These are phyloP conservation scores for Globisporangium viniferum DNA, from an alignment of 352 stramenopile genomes.

Conservation along the genomic window DNA sequence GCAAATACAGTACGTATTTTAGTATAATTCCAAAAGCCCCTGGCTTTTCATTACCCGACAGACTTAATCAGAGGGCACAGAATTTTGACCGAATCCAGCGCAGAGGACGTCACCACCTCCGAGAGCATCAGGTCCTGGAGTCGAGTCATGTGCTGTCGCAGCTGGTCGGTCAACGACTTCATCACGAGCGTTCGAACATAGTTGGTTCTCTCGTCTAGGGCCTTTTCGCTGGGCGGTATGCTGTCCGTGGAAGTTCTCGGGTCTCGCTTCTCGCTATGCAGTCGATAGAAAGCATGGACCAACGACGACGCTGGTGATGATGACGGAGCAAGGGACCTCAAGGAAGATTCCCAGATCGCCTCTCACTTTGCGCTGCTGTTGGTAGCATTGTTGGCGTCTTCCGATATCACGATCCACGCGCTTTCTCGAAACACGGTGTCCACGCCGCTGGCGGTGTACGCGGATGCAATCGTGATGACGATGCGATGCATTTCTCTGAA, in stretches of 20 bases:
- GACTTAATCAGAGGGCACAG: background rate
- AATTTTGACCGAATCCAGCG: background rate
- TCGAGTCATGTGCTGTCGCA: background rate
- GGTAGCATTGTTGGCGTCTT: background rate
- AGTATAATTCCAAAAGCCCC: background rate
- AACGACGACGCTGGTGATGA: background rate
- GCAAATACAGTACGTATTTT: background rate
- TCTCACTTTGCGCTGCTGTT: background rate
- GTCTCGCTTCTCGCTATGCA: background rate
- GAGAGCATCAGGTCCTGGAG: background rate
- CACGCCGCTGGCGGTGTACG: background rate
- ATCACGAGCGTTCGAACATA: background rate
- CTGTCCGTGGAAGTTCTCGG: background rate
- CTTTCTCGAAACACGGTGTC: background rate
- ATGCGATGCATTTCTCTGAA: background rate
- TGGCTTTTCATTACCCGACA: background rate
- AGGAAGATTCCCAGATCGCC: background rate
- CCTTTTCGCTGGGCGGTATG: background rate
- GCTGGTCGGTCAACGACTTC: background rate
- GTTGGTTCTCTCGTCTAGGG: background rate
- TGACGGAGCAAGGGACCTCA: background rate
- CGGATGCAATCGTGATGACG: background rate
- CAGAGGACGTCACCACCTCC: background rate
- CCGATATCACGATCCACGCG: slow-evolving; percentile 1
- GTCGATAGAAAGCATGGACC: background rate